phyloP scores from a whole-genome alignment of 345 rosid genomes.

The Acer saccharum region DNA sequence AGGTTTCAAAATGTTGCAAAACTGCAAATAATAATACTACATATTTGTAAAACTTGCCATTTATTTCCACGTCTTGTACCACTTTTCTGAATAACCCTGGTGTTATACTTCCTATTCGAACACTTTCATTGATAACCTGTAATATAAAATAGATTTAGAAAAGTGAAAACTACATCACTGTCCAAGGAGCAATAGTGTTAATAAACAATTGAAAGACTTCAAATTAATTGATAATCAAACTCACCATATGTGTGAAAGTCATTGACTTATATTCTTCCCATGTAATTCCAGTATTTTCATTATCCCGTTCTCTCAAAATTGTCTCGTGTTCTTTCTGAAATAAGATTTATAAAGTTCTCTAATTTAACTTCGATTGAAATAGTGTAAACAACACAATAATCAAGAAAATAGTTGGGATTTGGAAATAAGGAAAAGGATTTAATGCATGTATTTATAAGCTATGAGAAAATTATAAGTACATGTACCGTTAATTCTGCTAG shows the following conservation, averaged over 20 bases:
- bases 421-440: too few relatives aligned
- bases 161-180: too few relatives aligned
- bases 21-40: too few relatives aligned
- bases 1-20: too few relatives aligned
- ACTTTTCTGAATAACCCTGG: neutral
- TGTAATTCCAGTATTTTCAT: slow-evolving; percentile 11
- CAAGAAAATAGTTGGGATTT: too few relatives aligned
- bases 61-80: neutral
- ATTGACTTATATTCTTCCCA: slow-evolving; percentile 8
- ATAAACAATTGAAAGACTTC: too few relatives aligned
- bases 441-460: too few relatives aligned
- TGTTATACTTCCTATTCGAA: neutral
- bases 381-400: too few relatives aligned
- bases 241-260: neutral
- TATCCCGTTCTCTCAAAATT: neutral
- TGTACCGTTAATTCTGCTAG: too few relatives aligned
- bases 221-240: neutral
- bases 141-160: neutral
- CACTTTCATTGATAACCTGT: neutral
- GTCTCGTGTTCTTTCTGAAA: neutral
- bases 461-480: too few relatives aligned
- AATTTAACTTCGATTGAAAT: too few relatives aligned
- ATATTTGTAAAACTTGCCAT: neutral
- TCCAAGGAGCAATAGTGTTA: too few relatives aligned
- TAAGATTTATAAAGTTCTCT: neutral